Percentiles rank a stretch among this genome's conserved stretches.
Conservation (phyloP, 192 early-diverging fungal species). For the Podila minutissima region DNA sequence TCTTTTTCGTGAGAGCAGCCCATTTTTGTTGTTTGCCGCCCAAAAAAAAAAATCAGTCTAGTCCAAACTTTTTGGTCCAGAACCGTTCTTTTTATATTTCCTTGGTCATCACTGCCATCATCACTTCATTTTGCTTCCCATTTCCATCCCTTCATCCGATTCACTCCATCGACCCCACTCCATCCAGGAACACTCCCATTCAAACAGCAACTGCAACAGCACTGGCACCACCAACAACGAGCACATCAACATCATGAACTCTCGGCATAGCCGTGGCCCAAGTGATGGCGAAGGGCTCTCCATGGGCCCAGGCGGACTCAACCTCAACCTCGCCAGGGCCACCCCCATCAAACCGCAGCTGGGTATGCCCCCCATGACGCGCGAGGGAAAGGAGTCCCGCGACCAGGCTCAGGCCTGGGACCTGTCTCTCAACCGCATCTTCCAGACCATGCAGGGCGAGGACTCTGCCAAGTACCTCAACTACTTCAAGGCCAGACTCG, state of each 20-base stretch:
- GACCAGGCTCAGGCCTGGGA: constrained; percentile 46
- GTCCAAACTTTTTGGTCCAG: not conserved
- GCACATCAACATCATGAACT: constrained; percentile 15
- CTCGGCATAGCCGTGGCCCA: constrained; percentile 36
- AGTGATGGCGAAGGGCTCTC: constrained; percentile 21
- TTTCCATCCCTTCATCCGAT: not conserved
- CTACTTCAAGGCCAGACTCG: constrained; percentile 45
- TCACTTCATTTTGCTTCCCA: not conserved
- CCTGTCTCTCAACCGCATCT: constrained; percentile 31
- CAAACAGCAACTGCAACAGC: not conserved
- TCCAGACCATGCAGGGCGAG: constrained; percentile 50
- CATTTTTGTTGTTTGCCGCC: too few relatives aligned
- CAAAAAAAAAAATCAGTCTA: too few relatives aligned
- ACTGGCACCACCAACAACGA: too few relatives aligned
- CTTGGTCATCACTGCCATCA: not conserved
- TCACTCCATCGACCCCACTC: not conserved
- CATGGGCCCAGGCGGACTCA: not conserved
- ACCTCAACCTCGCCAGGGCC: constrained; percentile 24
- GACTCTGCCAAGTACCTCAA: constrained; percentile 32
- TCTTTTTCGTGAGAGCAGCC: too few relatives aligned
- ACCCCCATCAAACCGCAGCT: constrained; percentile 40
- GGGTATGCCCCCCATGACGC: constrained; percentile 40
- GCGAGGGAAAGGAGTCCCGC: constrained; percentile 31
- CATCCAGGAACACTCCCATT: not conserved
- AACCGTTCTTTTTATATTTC: constrained; percentile 9